These are phyloP conservation scores for Aspergillus sp. DNA, from an alignment of 2,329 filamentous ascomycete genomes.

Conservation along the genomic window DNA sequence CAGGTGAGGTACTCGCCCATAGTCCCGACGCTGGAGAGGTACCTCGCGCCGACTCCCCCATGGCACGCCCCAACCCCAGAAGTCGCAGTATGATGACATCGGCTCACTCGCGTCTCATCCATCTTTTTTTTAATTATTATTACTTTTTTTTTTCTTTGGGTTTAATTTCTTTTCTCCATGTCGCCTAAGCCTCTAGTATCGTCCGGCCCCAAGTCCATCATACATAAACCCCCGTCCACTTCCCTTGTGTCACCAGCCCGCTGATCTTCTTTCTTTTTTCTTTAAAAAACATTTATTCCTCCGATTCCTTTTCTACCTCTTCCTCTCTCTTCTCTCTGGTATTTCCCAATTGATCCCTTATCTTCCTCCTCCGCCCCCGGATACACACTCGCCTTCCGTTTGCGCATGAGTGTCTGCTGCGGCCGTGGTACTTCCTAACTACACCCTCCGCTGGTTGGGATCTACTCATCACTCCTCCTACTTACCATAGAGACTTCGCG, in stretches of 20 bases:
- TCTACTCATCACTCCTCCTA: no score
- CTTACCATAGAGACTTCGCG: neutral
- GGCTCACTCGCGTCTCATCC: neutral
- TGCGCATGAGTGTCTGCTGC: constrained; percentile 4
- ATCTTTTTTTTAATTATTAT: constrained; percentile 1
- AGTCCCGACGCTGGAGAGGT: neutral
- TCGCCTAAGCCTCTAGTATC: neutral
- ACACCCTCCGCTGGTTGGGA: neutral
- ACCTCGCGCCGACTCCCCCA: neutral
- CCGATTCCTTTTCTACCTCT: constrained; percentile 1
- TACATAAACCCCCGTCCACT: constrained; percentile 14
- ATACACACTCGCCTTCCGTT: neutral
- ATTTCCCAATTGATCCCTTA: neutral
- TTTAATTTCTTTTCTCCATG: neutral
- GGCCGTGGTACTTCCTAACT: neutral
- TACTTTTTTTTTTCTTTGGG: neutral
- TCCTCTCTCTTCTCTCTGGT: neutral
- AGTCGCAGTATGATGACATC: neutral
- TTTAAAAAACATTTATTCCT: no score
- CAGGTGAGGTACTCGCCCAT: neutral
- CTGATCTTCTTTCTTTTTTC: constrained; percentile 8
- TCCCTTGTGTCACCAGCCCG: constrained; percentile 12
- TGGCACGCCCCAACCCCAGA: constrained; percentile 1
- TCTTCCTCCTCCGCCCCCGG: neutral
- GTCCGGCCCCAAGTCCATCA: neutral